Percentiles rank a stretch among this genome's conserved stretches.
These are phyloP conservation scores for Reticulascus tulasneorum DNA, from an alignment of 2,329 filamentous ascomycete genomes.

Conservation along the genomic window DNA sequence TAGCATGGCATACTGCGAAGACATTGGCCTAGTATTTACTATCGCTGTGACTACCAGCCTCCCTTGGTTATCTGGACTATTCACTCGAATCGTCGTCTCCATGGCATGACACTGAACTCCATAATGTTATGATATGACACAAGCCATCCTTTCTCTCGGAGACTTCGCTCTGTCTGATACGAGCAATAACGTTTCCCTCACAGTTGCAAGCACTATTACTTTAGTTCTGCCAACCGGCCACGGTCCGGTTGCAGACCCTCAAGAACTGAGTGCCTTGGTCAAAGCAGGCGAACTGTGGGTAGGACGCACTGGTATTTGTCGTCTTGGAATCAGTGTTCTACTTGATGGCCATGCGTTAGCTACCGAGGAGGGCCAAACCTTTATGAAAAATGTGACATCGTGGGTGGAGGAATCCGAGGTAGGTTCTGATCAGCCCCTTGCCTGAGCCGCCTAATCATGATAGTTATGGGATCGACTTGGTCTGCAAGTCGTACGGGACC, in stretches of 20 bases:
- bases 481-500: background rate
- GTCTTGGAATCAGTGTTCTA: background rate
- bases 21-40: no score
- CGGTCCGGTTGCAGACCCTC: background rate
- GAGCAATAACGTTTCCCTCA: background rate
- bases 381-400: background rate
- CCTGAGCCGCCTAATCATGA: background rate
- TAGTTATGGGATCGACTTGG: constrained; percentile 12
- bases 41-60: no score
- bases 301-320: constrained; percentile 1
- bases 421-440: background rate
- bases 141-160: background rate
- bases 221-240: background rate
- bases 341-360: no score
- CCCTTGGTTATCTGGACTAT: no score
- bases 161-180: background rate
- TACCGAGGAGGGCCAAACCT: no score
- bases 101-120: no score
- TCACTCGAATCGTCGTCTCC: no score
- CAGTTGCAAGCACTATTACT: background rate
- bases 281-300: constrained; percentile 1
- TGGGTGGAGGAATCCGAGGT: background rate
- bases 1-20: no score
- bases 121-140: no score
- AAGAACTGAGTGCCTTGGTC: background rate